phyloP scores from a whole-genome alignment of 805 yeast species.

The Danielia oregonensis region DNA sequence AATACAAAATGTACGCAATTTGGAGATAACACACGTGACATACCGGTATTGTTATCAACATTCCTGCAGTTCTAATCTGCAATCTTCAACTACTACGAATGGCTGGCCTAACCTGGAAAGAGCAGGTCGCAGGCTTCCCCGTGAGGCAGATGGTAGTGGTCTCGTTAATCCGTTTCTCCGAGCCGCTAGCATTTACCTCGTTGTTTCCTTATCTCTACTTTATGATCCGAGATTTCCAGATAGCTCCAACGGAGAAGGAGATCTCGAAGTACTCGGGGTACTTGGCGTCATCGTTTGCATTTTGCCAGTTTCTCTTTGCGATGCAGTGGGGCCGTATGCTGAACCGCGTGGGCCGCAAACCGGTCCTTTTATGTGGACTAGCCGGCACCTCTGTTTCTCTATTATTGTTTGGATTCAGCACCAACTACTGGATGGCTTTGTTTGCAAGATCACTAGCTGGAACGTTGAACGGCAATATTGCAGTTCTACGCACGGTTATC shows the following conservation, averaged over 20 bases:
- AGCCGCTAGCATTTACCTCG: conserved; percentile 63
- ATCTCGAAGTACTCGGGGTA: conserved; percentile 61
- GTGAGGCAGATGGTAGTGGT: conserved; percentile 43
- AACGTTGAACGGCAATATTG: conserved; percentile 58
- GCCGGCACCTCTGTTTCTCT: conserved; percentile 48
- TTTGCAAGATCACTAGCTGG: conserved; percentile 54
- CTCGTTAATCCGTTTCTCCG: conserved; percentile 49
- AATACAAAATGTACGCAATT: no score
- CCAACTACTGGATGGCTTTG: conserved; percentile 49
- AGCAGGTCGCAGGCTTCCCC: conserved; percentile 57
- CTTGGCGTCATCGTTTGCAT: conserved; percentile 56
- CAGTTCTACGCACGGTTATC: conserved; percentile 57
- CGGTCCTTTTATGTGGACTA: conserved; percentile 48
- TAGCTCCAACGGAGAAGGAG: conserved; percentile 45
- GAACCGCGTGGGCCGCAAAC: conserved; percentile 56
- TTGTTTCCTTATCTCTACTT: conserved; percentile 61
- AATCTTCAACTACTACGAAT: no score
- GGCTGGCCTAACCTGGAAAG: conserved; percentile 27
- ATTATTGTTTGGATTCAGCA: conserved; percentile 51
- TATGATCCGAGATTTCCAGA: conserved; percentile 56
- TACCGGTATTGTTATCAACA: no score
- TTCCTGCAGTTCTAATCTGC: no score
- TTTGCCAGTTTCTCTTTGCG: conserved; percentile 54
- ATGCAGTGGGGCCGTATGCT: conserved; percentile 59
- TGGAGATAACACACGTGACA: no score